Conservation (phyloP, 208 protist species). For the Trypanosoma congolense region DNA sequence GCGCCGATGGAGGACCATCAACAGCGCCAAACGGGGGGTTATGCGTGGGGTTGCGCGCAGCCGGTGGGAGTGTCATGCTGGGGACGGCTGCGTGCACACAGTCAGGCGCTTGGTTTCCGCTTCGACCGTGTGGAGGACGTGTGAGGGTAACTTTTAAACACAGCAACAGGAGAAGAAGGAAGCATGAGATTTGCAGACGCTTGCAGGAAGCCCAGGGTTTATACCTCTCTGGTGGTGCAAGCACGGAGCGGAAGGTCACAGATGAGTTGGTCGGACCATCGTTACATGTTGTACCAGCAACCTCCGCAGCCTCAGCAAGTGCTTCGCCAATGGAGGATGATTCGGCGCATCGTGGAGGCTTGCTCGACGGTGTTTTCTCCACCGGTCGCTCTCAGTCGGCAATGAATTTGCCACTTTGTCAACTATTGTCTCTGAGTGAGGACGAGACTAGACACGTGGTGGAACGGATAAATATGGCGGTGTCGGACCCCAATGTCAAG, state of each 20-base stretch:
- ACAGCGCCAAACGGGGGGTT: constrained; percentile 3
- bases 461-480: no score
- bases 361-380: no score
- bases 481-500: no score
- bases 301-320: not conserved
- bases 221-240: not conserved
- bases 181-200: not conserved
- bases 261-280: not conserved
- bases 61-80: constrained; percentile 4
- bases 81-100: constrained; percentile 21
- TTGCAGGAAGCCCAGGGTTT: not conserved
- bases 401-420: no score
- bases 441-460: no score
- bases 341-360: no score
- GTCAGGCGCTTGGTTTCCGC: constrained; percentile 17
- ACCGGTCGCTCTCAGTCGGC: no score
- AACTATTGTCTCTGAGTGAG: no score
- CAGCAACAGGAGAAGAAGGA: constrained; percentile 1
- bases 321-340: not conserved
- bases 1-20: not conserved
- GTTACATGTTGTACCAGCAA: not conserved
- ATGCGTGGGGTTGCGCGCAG: constrained; percentile 22
- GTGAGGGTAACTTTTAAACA: constrained; percentile 25
- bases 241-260: not conserved
- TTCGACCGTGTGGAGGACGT: constrained; percentile 27